Evolutionary conservation across 768 basidiomycete species (phyloP).

Genomic region (Chalciporus pseudorubinellus): DNA sequence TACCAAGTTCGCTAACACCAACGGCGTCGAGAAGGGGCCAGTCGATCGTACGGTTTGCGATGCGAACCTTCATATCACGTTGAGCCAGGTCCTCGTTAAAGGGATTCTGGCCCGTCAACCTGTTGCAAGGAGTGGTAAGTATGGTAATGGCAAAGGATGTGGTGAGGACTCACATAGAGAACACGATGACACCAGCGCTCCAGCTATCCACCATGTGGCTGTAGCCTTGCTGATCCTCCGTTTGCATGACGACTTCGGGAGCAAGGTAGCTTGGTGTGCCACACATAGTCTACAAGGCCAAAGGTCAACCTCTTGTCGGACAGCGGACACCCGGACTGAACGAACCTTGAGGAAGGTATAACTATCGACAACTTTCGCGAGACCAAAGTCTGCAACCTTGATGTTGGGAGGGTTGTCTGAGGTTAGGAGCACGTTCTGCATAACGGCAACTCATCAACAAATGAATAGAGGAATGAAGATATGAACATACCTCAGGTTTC

Average conservation of each 20-base stretch:
- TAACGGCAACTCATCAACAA: background rate
- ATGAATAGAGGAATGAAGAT: slow-evolving; percentile 7
- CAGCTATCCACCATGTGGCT: slow-evolving; percentile 90
- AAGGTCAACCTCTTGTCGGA: background rate
- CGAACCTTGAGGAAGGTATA: slow-evolving; percentile 72
- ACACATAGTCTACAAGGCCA: slow-evolving; percentile 73
- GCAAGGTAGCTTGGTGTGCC: slow-evolving; percentile 95
- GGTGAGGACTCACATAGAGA: slow-evolving; percentile 64
- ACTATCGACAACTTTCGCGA: slow-evolving; percentile 88
- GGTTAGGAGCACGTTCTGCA: slow-evolving; percentile 82
- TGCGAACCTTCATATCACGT: slow-evolving; percentile 58
- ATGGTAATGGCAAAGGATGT: too few species aligned
- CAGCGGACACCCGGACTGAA: background rate
- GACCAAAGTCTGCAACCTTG: slow-evolving; percentile 95
- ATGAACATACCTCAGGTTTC: slow-evolving; percentile 70
- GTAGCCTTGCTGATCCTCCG: slow-evolving; percentile 62
- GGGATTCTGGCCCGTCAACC: slow-evolving; percentile 75
- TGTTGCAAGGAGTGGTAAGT: slow-evolving; percentile 35
- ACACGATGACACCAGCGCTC: slow-evolving; percentile 95
- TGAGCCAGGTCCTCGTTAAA: slow-evolving; percentile 75
- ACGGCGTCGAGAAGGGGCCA: slow-evolving; percentile 47
- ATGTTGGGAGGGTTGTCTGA: slow-evolving; percentile 61
- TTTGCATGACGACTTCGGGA: slow-evolving; percentile 80
- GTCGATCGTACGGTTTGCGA: slow-evolving; percentile 58
- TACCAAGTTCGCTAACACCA: slow-evolving; percentile 48